These are phyloP conservation scores for Sutorius eximius DNA, from an alignment of 1,284 basidiomycete genomes.

Conservation along the genomic window DNA sequence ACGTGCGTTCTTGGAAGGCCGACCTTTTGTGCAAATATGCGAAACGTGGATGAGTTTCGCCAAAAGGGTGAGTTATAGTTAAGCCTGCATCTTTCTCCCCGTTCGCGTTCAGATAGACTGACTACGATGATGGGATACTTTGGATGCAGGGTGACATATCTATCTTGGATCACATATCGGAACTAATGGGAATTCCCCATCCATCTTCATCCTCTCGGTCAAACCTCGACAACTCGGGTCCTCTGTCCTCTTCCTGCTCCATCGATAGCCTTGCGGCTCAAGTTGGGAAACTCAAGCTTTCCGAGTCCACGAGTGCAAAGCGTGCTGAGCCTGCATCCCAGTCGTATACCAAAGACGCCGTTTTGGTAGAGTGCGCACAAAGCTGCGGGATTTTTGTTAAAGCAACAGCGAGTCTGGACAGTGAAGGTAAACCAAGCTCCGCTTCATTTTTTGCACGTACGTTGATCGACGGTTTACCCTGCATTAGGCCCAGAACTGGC, in stretches of 20 bases:
- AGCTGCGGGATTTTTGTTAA: constrained; percentile 46
- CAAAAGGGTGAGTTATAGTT: constrained; percentile 40
- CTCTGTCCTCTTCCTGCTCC: constrained; percentile 4
- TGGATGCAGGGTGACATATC: constrained; percentile 49
- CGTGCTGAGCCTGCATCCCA: not conserved
- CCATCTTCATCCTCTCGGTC: constrained; percentile 4
- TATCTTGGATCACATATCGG: constrained; percentile 49
- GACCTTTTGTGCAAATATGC: constrained; percentile 59
- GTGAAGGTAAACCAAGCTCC: constrained; percentile 8
- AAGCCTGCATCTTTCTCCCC: not conserved
- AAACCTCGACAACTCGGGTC: not conserved
- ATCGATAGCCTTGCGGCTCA: constrained; percentile 21
- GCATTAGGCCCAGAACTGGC: constrained; percentile 20
- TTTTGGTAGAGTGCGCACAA: constrained; percentile 39
- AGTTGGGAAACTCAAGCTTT: constrained; percentile 20
- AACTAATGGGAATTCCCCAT: constrained; percentile 36
- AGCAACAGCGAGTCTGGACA: constrained; percentile 36
- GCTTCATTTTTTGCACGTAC: not conserved
- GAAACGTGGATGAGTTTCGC: constrained; percentile 62
- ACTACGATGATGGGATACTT: not conserved
- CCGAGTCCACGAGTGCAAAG: constrained; percentile 8
- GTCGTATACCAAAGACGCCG: constrained; percentile 9
- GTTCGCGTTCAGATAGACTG: not conserved
- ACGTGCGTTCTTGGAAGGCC: constrained; percentile 44
- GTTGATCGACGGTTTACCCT: not conserved